phyloP scores from a whole-genome alignment of 768 basidiomycete species.

The Antrodiella citrinella region DNA sequence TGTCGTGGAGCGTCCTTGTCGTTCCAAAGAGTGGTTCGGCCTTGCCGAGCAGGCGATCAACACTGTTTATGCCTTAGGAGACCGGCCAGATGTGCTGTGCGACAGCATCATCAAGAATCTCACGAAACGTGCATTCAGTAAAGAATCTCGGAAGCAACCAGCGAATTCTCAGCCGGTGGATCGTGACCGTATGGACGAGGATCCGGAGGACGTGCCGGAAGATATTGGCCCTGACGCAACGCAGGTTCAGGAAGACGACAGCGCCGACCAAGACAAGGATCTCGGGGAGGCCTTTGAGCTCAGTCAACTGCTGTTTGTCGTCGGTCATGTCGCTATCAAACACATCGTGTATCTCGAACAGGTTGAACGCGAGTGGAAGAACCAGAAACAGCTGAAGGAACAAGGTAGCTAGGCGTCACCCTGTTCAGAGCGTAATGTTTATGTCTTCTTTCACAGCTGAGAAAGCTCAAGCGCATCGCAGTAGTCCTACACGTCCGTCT shows the following conservation, averaged over 20 bases:
- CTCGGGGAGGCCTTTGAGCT: conserved; percentile 80
- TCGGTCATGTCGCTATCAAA: conserved; percentile 96
- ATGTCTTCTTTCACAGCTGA: conserved; percentile 34
- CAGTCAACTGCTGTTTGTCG: conserved; percentile 89
- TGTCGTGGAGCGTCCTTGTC: conserved; percentile 71
- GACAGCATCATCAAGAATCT: conserved; percentile 74
- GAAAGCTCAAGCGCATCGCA: conserved; percentile 39
- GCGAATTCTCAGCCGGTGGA: conserved; percentile 18
- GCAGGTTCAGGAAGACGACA: conserved; percentile 12
- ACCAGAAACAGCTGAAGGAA: conserved; percentile 86
- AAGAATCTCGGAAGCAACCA: conserved; percentile 15
- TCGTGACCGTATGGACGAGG: conserved; percentile 50
- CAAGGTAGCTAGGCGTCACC: conserved; percentile 53
- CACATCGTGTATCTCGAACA: conserved; percentile 95
- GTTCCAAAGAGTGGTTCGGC: conserved; percentile 91
- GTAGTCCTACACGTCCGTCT: conserved; percentile 28
- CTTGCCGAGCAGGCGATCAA: conserved; percentile 97
- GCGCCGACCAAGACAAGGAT: conserved; percentile 32
- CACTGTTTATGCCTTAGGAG: conserved; percentile 89
- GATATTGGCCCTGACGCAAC: conserved; percentile 4
- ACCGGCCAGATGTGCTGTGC: conserved; percentile 85
- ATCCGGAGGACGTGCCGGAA: conserved; percentile 18
- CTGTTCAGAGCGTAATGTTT: background rate
- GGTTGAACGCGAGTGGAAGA: conserved; percentile 92
- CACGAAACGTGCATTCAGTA: conserved; percentile 60